phyloP scores from a whole-genome alignment of 2,329 filamentous ascomycete species.

The Pleomassaria siparia region DNA sequence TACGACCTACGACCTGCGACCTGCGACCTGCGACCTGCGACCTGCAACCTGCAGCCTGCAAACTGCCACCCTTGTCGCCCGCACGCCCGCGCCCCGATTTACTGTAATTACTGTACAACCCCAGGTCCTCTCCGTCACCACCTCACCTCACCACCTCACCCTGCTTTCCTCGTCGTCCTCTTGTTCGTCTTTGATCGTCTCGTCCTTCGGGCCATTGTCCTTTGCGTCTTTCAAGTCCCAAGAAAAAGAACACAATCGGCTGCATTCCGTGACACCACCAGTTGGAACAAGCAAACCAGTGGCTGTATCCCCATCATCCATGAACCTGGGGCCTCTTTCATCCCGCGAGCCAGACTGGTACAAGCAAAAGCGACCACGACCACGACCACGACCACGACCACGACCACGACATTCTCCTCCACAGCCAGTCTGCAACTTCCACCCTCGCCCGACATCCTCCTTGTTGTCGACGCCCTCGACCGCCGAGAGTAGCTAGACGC shows the following conservation, averaged over 20 bases:
- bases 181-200: not conserved
- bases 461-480: not conserved
- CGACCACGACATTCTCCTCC: not conserved
- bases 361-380: not conserved
- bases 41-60: too few species aligned
- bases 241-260: not conserved
- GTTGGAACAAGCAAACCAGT: conserved; percentile 3
- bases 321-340: conserved; percentile 5
- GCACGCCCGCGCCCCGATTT: not conserved
- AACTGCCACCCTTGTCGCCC: not conserved
- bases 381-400: not conserved
- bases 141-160: too few species aligned
- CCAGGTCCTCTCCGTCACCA: too few species aligned
- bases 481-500: not conserved
- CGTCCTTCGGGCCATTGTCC: not conserved
- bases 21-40: too few species aligned
- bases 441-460: not conserved
- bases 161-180: not conserved
- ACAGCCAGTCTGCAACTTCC: not conserved
- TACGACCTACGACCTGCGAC: too few species aligned
- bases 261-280: not conserved
- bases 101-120: too few species aligned
- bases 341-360: conserved; percentile 4
- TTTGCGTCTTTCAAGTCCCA: not conserved
- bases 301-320: not conserved